phyloP scores from a whole-genome alignment of 139 green algal species.

The Chlamydomonas schloesseri region DNA sequence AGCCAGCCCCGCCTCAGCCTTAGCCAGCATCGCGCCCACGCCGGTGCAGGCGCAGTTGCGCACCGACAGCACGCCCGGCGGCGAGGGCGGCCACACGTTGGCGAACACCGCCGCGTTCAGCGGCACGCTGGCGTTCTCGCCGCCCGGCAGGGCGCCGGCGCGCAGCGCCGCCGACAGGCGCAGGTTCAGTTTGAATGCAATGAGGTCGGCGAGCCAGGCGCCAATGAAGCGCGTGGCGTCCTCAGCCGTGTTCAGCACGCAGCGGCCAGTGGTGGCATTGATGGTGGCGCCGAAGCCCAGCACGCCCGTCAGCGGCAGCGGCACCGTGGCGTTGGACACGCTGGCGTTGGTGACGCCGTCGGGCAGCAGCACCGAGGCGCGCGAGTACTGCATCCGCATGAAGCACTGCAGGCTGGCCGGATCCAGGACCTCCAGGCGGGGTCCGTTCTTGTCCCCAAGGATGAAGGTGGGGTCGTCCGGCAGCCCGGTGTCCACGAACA shows the following conservation, averaged over 20 bases:
- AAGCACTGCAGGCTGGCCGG: background rate
- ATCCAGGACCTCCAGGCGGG: conserved; percentile 24
- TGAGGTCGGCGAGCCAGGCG: conserved; percentile 2
- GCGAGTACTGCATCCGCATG: background rate
- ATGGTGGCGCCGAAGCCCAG: background rate
- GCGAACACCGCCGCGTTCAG: background rate
- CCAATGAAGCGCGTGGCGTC: background rate
- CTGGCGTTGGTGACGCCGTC: background rate
- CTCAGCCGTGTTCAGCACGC: too few species aligned
- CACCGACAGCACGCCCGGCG: background rate
- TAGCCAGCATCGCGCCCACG: background rate
- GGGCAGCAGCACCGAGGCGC: background rate
- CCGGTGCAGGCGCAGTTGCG: background rate
- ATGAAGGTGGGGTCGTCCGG: background rate
- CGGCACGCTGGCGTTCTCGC: too few species aligned
- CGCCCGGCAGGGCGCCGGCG: too few species aligned
- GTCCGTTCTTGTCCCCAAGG: background rate
- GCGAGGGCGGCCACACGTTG: background rate
- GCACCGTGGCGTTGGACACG: background rate
- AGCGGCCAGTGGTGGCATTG: too few species aligned
- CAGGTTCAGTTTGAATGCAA: conserved; percentile 26
- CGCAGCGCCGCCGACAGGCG: background rate
- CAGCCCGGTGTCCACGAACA: too few species aligned
- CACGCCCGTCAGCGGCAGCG: background rate
- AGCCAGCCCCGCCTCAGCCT: background rate